Evolutionary conservation across 202 grass and related monocot genomes (phyloP).

Genomic region (Dendrocalamus latiflorus): DNA sequence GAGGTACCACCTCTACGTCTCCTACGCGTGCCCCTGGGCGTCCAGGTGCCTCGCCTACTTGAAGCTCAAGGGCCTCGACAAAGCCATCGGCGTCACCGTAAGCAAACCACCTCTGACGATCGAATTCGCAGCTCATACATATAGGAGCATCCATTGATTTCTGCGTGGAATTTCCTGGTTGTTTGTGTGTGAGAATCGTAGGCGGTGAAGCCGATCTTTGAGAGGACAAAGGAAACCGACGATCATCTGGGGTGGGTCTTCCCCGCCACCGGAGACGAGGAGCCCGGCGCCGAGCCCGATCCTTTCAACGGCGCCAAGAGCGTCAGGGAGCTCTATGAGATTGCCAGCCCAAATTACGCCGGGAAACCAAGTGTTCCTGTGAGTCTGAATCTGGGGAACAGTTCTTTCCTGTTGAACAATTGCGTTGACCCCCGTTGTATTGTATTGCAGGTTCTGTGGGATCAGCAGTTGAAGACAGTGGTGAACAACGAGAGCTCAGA

Average conservation of each 20-base stretch:
- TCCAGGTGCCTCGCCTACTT: conserved; percentile 82
- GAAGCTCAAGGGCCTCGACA: conserved; percentile 87
- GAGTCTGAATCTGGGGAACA: not conserved
- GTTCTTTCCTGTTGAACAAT: not conserved
- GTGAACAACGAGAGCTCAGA: conserved; percentile 98
- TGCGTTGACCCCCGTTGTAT: too few relatives aligned
- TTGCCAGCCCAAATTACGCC: conserved; percentile 60
- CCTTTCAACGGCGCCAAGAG: conserved; percentile 57
- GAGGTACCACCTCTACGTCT: conserved; percentile 91
- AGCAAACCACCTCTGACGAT: not conserved
- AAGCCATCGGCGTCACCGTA: conserved; percentile 62
- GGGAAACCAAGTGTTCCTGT: conserved; percentile 87
- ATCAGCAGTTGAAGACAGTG: conserved; percentile 79
- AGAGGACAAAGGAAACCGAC: conserved; percentile 69
- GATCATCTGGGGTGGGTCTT: conserved; percentile 90
- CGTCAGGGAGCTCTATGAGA: conserved; percentile 80
- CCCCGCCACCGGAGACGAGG: conserved; percentile 52
- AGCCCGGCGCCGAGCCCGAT: conserved; percentile 62
- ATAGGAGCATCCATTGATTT: not conserved
- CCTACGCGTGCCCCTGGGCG: conserved; percentile 94
- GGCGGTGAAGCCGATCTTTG: conserved; percentile 76
- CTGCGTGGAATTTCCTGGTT: not conserved
- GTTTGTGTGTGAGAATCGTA: conserved; percentile 3
- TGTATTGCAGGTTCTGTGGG: conserved; percentile 73
- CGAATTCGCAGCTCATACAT: not conserved